Conservation (phyloP, 768 basidiomycete species). For the Lactarius sanguifluus region DNA sequence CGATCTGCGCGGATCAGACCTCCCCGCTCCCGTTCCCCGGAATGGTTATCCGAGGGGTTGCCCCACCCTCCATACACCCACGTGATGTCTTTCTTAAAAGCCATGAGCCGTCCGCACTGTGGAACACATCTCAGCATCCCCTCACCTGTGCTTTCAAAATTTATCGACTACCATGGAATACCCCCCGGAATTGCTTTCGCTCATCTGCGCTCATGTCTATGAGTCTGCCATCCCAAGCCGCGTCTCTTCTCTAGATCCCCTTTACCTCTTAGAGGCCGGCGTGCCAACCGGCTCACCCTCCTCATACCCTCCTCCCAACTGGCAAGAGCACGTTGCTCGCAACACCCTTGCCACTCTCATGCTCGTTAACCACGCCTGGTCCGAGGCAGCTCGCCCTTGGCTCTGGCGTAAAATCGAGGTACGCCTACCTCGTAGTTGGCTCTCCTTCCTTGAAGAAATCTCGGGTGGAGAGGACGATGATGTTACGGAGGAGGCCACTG, state of each 20-base stretch:
- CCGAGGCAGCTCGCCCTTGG: constrained; percentile 84
- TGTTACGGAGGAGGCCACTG: constrained; percentile 50
- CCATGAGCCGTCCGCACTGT: constrained; percentile 6
- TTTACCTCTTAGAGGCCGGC: constrained; percentile 43
- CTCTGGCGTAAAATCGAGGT: constrained; percentile 84
- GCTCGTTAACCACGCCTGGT: constrained; percentile 76
- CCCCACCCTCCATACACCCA: not conserved
- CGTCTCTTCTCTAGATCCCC: constrained; percentile 67
- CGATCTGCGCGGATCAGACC: not conserved
- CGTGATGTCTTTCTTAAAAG: constrained; percentile 22
- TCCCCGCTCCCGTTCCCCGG: not conserved
- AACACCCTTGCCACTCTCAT: constrained; percentile 68
- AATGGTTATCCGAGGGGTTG: not conserved
- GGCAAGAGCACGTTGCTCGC: constrained; percentile 66
- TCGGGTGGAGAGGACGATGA: constrained; percentile 66
- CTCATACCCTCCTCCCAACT: constrained; percentile 67
- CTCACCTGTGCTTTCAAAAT: not conserved
- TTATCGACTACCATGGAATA: constrained; percentile 43
- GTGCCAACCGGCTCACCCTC: constrained; percentile 67
- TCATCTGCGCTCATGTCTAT: constrained; percentile 73
- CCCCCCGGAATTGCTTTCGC: constrained; percentile 69
- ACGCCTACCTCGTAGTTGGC: constrained; percentile 80
- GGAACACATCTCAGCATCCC: constrained; percentile 1
- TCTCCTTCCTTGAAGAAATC: constrained; percentile 76
- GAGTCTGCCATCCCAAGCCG: constrained; percentile 57